Evolutionary conservation across 495 filamentous ascomycete genomes (phyloP).

Genomic region (Penicillium riverlandense): DNA sequence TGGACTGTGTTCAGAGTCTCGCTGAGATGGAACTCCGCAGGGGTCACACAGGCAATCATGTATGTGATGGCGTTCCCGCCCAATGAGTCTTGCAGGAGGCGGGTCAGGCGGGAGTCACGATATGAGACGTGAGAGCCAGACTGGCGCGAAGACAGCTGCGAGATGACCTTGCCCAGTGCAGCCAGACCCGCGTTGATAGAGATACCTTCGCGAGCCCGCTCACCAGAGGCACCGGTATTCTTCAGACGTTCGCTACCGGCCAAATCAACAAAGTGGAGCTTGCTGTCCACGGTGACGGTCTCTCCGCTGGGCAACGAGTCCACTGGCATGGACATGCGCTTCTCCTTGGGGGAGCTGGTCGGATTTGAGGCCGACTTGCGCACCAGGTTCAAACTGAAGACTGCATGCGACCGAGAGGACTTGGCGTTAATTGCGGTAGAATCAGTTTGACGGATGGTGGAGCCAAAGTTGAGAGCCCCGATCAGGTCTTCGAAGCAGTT

Average conservation of each 20-base stretch:
- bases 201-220: conserved; percentile 93
- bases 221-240: conserved; percentile 92
- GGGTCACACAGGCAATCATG: conserved; percentile 98
- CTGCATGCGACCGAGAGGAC: conserved; percentile 96
- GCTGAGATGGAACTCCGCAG: conserved; percentile 93
- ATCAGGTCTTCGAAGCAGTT: conserved; percentile 91
- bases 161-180: conserved; percentile 95
- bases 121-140: conserved; percentile 92
- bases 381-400: conserved; percentile 92
- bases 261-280: conserved; percentile 97
- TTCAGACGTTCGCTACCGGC: conserved; percentile 96
- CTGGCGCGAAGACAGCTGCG: conserved; percentile 87
- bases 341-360: conserved; percentile 56
- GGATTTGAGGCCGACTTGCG: conserved; percentile 53
- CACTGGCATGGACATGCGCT: conserved; percentile 82
- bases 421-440: conserved; percentile 98
- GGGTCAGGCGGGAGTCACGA: conserved; percentile 92
- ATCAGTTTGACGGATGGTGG: conserved; percentile 92
- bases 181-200: conserved; percentile 97
- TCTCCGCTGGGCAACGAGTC: conserved; percentile 68
- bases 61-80: conserved; percentile 98
- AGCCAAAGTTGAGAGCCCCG: conserved; percentile 82
- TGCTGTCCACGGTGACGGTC: conserved; percentile 88
- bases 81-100: conserved; percentile 94
- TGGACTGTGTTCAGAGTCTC: conserved; percentile 96